Conservation (phyloP, 2,329 filamentous ascomycete genomes). For the Claviceps spartinae region DNA sequence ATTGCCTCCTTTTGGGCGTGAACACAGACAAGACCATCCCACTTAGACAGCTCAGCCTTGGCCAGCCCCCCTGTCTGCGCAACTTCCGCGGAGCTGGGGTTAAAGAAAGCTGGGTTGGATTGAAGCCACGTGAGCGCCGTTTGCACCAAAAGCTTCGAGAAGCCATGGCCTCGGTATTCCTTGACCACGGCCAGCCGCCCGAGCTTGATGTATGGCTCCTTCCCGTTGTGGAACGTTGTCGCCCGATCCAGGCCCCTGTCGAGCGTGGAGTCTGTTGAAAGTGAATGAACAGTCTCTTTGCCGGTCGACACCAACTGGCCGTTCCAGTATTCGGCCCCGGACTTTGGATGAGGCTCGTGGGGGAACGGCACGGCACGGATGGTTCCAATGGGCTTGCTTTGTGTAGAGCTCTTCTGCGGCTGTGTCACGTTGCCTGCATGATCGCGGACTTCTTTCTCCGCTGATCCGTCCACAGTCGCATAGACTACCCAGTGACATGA, state of each 20-base stretch:
- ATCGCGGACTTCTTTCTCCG: slow-evolving; percentile 30
- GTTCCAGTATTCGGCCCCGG: slow-evolving; percentile 34
- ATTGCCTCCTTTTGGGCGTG: slow-evolving; percentile 63
- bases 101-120: slow-evolving; percentile 43
- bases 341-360: slow-evolving; percentile 49
- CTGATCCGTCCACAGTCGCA: slow-evolving; percentile 41
- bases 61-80: slow-evolving; percentile 27
- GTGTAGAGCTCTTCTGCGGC: slow-evolving; percentile 30
- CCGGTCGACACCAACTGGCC: slow-evolving; percentile 22
- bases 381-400: slow-evolving; percentile 49
- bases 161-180: slow-evolving; percentile 49
- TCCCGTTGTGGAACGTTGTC: slow-evolving; percentile 42
- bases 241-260: slow-evolving; percentile 23
- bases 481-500: slow-evolving; percentile 87
- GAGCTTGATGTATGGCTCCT: slow-evolving; percentile 70
- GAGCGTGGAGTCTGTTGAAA: slow-evolving; percentile 6
- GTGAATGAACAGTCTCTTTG: slow-evolving; percentile 5
- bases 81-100: slow-evolving; percentile 31
- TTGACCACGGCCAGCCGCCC: slow-evolving; percentile 61
- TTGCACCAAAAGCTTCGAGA: slow-evolving; percentile 54
- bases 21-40: slow-evolving; percentile 62
- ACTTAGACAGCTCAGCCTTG: slow-evolving; percentile 36
- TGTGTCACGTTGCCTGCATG: slow-evolving; percentile 26
- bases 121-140: slow-evolving; percentile 55
- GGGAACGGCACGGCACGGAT: slow-evolving; percentile 74